Evolutionary conservation across 116 monocot genomes (phyloP).

Genomic region (Cymodocea nodosa): DNA sequence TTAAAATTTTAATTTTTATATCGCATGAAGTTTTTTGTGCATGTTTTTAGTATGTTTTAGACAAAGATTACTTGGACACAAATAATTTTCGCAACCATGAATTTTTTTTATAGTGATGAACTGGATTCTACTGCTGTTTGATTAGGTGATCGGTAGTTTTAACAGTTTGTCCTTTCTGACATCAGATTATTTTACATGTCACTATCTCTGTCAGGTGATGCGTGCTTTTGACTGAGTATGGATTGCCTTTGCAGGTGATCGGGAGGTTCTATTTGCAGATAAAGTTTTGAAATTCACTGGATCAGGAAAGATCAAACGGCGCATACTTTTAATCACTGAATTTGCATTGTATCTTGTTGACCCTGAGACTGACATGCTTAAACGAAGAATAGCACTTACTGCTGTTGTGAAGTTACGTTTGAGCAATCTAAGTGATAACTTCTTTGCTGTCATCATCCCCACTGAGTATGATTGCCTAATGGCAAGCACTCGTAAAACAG

Average conservation of each 20-base stretch:
- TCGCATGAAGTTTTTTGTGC: no score
- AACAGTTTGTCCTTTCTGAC: neutral
- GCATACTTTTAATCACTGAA: constrained; percentile 76
- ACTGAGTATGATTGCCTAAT: constrained; percentile 86
- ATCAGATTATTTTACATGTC: neutral
- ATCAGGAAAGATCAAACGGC: constrained; percentile 84
- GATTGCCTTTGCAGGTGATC: constrained; percentile 41
- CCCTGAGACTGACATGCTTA: constrained; percentile 57
- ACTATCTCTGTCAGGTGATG: neutral
- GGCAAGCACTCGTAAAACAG: constrained; percentile 76
- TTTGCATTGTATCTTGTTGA: constrained; percentile 84
- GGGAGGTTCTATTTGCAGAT: constrained; percentile 77
- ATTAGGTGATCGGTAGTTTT: neutral
- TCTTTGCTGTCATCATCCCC: constrained; percentile 81
- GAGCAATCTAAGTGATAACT: constrained; percentile 75
- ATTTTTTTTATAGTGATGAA: neutral
- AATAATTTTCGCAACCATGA: neutral
- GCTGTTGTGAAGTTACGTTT: constrained; percentile 66
- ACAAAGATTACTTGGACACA: neutral
- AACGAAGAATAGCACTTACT: constrained; percentile 71
- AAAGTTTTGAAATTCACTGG: constrained; percentile 77
- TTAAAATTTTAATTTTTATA: no score
- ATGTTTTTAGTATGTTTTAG: no score
- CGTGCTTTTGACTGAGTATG: neutral
- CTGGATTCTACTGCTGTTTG: neutral